Percentiles rank a stretch among this genome's conserved stretches.
Evolutionary conservation across 2,329 filamentous ascomycete genomes (phyloP).

Genomic region (Aurifilum marmelostoma): DNA sequence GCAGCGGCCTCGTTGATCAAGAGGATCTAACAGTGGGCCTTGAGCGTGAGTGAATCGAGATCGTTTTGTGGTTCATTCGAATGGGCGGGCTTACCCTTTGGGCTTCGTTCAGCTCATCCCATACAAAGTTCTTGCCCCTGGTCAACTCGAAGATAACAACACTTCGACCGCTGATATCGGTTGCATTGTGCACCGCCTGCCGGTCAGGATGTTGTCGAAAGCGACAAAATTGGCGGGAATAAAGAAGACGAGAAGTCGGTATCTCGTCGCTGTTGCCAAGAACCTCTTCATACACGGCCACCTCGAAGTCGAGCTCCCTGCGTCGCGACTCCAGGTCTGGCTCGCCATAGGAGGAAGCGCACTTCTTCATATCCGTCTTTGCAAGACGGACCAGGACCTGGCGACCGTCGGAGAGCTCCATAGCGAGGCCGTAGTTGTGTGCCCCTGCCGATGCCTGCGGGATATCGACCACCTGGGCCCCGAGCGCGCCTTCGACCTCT

Average conservation of each 20-base stretch:
- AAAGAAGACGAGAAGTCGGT: not conserved
- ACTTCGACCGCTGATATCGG: not conserved
- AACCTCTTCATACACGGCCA: not conserved
- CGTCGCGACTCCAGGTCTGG: not conserved
- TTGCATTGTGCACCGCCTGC: not conserved
- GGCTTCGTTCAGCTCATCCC: not conserved
- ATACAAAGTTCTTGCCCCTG: not conserved
- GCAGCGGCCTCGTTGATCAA: not conserved
- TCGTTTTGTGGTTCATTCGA: too few relatives aligned
- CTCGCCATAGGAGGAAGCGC: not conserved
- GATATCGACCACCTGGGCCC: constrained; percentile 1
- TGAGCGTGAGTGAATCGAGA: not conserved
- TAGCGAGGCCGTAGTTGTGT: constrained; percentile 8
- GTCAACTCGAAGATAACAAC: not conserved
- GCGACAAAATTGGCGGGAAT: not conserved
- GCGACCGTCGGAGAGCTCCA: not conserved
- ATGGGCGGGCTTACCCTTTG: not conserved
- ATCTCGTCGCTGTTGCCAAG: not conserved
- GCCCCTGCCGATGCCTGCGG: not conserved
- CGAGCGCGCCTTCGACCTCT: not conserved
- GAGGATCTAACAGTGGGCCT: not conserved
- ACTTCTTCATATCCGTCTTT: not conserved
- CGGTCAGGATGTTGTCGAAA: not conserved
- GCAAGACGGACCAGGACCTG: not conserved
- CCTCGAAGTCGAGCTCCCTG: constrained; percentile 4